Evolutionary conservation across 2,329 filamentous ascomycete species (phyloP), one percentile per base, ranked within the genome.

Genomic region (Neonectria punicea): DNA sequence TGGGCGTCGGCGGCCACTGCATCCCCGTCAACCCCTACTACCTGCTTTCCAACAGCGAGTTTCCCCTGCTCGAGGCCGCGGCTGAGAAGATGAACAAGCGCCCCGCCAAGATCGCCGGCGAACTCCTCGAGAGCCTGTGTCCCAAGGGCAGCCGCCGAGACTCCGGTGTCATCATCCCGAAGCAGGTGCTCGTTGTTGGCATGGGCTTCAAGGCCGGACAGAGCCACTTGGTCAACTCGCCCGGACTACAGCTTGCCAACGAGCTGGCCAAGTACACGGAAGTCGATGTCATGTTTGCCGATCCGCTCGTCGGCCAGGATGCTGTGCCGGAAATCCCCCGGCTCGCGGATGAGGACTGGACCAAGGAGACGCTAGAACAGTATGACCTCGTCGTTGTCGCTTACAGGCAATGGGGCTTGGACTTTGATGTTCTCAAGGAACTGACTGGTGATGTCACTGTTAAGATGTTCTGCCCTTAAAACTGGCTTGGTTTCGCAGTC

Each of bases 1-100:
- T 84, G 3, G 85, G 85, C 7, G 84, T 87, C 5, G 85, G 85
- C 2, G 84, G 85, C 0, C 84, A 87, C 70, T 87, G 85, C 68
- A 87, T 87, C 62, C 85, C 85, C 0, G 80, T 87, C 56, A 87
- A 87, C 63, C 85, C 85, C 0, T 81, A 81, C 73, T 87, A 86
- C 66, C 78, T 87, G 25, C 74, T 86, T 5, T 79, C 80, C 13
- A 85, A 81, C 65, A 81, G 76, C 66, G 67, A 77, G 5, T 80
- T 86, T 44, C 85, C 85, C 1, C 70, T 87, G 41, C 61, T 63
- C 47, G 36, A 58, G 25, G 54, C 60, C 18, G 34, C 30, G 5
- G 28, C 54, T 7, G 55, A 39, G 25, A 49, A 30, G 25, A 63
- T 63, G 60, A 41, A 58, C 50, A 6, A 22, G 28, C 60, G 60